phyloP scores from a whole-genome alignment of 805 yeast genomes.

The Saccharomyces paradoxus region DNA sequence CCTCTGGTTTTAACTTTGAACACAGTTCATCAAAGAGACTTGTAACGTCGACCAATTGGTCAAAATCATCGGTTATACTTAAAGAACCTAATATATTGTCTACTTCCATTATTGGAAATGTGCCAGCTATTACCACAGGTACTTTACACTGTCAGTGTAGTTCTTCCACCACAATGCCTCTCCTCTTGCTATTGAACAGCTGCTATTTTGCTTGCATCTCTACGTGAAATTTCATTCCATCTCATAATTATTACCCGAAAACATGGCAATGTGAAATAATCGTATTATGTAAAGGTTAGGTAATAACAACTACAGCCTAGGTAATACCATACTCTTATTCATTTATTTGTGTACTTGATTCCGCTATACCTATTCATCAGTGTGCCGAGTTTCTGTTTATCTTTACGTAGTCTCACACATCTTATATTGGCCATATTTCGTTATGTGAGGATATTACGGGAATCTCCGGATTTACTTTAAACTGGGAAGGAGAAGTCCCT shows the following conservation, averaged over 20 bases:
- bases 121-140: neutral
- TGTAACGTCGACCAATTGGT: constrained; percentile 46
- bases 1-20: constrained; percentile 37
- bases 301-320: neutral
- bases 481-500: neutral
- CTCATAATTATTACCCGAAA: neutral
- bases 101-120: neutral
- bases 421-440: neutral
- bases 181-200: neutral
- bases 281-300: neutral
- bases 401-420: neutral
- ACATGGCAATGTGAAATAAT: neutral
- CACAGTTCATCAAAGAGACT: constrained; percentile 37
- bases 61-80: neutral
- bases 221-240: neutral
- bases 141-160: neutral
- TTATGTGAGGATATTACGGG: neutral
- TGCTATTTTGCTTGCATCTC: neutral
- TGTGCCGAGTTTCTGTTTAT: neutral
- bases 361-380: neutral
- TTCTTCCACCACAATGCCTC: neutral
- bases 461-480: neutral
- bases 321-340: neutral
- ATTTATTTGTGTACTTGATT: neutral
- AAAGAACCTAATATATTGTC: neutral